Conservation (phyloP, 345 rosid species). For the Moricandia arvensis region DNA sequence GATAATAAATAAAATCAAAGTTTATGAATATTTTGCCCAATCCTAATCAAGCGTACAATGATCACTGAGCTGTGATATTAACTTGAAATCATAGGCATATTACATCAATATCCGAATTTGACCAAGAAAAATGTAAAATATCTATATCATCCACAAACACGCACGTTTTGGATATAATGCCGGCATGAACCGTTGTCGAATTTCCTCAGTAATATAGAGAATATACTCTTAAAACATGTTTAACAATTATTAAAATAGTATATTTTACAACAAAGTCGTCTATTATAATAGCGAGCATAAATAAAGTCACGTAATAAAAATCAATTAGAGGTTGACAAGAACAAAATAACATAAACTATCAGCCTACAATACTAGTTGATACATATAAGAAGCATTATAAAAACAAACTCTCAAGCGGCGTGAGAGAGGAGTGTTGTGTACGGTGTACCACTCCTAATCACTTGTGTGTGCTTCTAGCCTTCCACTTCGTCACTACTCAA, state of each 20-base stretch:
- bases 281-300: background rate
- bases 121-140: background rate
- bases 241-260: background rate
- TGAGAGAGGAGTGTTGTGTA: conserved; percentile 29
- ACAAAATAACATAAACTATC: background rate
- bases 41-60: background rate
- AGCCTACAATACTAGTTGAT: conserved; percentile 9
- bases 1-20: too few species aligned
- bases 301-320: background rate
- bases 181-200: conserved; percentile 8
- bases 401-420: conserved; percentile 7
- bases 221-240: conserved; percentile 8
- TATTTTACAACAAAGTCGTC: background rate
- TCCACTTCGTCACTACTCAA: conserved; percentile 28
- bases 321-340: background rate
- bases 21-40: too few species aligned
- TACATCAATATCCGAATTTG: background rate
- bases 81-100: background rate
- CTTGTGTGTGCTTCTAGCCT: conserved; percentile 15
- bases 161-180: background rate
- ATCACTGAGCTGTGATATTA: background rate
- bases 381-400: conserved; percentile 1
- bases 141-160: background rate
- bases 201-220: background rate
- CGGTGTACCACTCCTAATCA: conserved; percentile 26